phyloP scores from a whole-genome alignment of 1,284 basidiomycete genomes.

The Melanopsichium pennsylvanicum region DNA sequence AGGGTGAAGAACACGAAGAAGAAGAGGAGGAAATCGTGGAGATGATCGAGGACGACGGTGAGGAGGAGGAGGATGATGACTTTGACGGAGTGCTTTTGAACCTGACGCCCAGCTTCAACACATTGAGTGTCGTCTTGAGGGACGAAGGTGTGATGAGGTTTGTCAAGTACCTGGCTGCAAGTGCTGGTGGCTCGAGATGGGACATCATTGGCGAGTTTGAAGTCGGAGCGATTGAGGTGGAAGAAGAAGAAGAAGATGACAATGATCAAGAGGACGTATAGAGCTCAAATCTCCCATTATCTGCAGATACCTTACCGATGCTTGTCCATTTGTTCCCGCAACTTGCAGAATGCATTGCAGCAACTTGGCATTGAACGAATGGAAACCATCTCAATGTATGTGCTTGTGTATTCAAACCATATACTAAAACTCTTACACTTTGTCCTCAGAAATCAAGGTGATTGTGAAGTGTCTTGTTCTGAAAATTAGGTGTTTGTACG shows the following conservation, averaged over 20 bases:
- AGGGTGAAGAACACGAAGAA: conserved; percentile 65
- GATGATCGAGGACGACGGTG: conserved; percentile 65
- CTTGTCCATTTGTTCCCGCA: background rate
- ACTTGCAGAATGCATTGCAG: too few relatives aligned
- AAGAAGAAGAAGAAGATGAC: conserved; percentile 47
- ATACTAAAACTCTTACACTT: too few relatives aligned
- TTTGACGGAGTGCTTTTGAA: conserved; percentile 87
- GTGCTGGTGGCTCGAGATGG: conserved; percentile 62
- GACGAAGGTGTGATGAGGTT: conserved; percentile 85
- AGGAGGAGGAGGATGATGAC: conserved; percentile 70
- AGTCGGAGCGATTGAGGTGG: conserved; percentile 58
- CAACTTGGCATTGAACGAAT: too few relatives aligned
- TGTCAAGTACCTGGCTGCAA: conserved; percentile 62
- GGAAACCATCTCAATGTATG: too few relatives aligned
- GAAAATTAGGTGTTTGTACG: background rate
- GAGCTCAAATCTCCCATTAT: background rate
- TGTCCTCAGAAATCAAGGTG: too few relatives aligned
- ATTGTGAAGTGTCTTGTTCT: conserved; percentile 31
- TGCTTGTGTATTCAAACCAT: too few relatives aligned
- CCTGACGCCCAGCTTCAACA: conserved; percentile 89
- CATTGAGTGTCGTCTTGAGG: conserved; percentile 84
- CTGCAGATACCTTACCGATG: background rate
- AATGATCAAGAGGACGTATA: background rate
- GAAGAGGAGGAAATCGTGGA: conserved; percentile 65
- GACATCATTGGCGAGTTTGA: conserved; percentile 62